phyloP scores from a whole-genome alignment of 2,329 filamentous ascomycete species.

The Lachnellula suecica region DNA sequence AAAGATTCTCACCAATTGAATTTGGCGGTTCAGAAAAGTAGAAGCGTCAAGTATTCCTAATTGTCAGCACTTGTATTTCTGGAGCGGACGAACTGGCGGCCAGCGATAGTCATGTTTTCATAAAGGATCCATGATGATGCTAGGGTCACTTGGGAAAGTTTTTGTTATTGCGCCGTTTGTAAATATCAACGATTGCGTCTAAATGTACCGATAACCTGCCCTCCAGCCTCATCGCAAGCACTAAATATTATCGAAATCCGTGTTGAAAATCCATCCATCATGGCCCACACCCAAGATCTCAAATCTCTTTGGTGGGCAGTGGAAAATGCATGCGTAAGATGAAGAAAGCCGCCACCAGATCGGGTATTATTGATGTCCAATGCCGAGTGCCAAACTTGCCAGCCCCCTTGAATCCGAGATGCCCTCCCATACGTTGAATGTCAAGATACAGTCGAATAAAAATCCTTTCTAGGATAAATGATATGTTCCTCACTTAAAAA shows the following conservation, averaged over 20 bases:
- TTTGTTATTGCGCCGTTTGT: too few relatives aligned
- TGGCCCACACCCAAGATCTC: too few relatives aligned
- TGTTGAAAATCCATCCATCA: too few relatives aligned
- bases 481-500: conserved; percentile 8
- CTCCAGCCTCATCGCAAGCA: neutral
- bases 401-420: neutral
- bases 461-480: neutral
- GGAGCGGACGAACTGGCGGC: too few relatives aligned
- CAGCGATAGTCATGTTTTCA: too few relatives aligned
- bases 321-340: neutral
- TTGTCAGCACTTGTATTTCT: too few relatives aligned
- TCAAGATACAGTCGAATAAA: neutral
- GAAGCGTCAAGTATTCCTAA: too few relatives aligned
- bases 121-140: neutral
- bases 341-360: neutral
- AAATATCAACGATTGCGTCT: too few relatives aligned
- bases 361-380: neutral
- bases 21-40: too few relatives aligned
- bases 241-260: neutral
- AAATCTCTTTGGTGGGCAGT: too few relatives aligned
- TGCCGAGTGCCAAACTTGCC: neutral
- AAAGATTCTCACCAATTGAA: too few relatives aligned
- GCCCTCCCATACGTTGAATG: neutral
- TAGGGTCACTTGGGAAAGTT: too few relatives aligned
- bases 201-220: neutral